These are phyloP conservation scores for Aureobasidium mangrovei DNA, from an alignment of 2,329 filamentous ascomycete species.

Conservation along the genomic window DNA sequence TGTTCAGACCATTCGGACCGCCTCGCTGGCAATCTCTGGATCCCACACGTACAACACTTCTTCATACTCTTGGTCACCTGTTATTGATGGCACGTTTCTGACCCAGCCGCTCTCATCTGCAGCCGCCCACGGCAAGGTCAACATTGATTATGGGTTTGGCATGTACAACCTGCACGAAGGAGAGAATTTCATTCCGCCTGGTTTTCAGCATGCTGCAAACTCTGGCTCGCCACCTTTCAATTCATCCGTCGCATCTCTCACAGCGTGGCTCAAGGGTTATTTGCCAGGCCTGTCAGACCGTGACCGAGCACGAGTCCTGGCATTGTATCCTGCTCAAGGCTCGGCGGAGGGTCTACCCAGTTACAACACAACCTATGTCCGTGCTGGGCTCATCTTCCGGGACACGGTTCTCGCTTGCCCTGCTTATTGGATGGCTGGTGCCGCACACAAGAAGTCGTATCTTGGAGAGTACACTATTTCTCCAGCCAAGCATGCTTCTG, in stretches of 20 bases:
- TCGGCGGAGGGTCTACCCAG: constrained; percentile 37
- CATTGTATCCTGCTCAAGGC: constrained; percentile 42
- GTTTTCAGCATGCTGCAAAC: constrained; percentile 31
- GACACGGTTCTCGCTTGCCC: constrained; percentile 54
- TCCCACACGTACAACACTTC: constrained; percentile 47
- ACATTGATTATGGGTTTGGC: constrained; percentile 41
- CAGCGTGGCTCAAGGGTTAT: constrained; percentile 46
- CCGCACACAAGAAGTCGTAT: constrained; percentile 40
- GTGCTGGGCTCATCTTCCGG: constrained; percentile 50
- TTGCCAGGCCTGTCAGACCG: constrained; percentile 38
- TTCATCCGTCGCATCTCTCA: constrained; percentile 41
- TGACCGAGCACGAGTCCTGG: constrained; percentile 34
- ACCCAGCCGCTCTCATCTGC: constrained; percentile 39
- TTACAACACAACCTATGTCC: constrained; percentile 44
- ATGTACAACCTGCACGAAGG: constrained; percentile 57
- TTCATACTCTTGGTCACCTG: constrained; percentile 52
- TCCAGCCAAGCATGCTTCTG: constrained; percentile 26
- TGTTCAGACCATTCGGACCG: constrained; percentile 45
- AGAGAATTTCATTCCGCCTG: constrained; percentile 51
- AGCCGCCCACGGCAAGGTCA: constrained; percentile 31
- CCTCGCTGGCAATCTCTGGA: constrained; percentile 40
- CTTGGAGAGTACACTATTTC: constrained; percentile 52
- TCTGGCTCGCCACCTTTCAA: constrained; percentile 37
- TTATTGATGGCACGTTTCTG: constrained; percentile 50
- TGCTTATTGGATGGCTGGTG: constrained; percentile 46